Conservation (phyloP, 148 eudicot species). For the Fagopyrum homotropicum region DNA sequence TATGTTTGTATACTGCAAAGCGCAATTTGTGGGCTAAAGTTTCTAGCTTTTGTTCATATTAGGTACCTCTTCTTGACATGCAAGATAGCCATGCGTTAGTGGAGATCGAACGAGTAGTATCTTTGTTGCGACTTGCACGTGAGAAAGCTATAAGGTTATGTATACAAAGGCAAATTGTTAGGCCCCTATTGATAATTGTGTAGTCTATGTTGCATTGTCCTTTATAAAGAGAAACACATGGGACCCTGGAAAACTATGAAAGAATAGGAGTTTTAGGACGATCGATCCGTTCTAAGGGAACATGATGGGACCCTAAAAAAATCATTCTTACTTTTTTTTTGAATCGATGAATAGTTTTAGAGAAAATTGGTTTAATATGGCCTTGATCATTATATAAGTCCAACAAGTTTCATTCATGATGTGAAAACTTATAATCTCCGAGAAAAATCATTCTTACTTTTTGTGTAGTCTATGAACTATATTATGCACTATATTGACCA, state of each 20-base stretch:
- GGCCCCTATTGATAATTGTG: background rate
- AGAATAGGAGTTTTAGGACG: background rate
- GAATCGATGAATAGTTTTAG: no score
- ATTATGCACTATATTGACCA: no score
- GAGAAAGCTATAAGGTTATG: background rate
- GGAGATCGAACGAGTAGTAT: background rate
- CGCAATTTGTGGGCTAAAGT: slow-evolving; percentile 1
- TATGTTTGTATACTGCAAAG: slow-evolving; percentile 1
- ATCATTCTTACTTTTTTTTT: background rate
- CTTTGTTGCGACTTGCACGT: background rate
- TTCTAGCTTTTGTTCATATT: slow-evolving; percentile 1
- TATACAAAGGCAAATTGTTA: background rate
- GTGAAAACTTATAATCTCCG: no score
- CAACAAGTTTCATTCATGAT: no score
- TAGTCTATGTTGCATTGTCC: background rate
- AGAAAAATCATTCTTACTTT: no score
- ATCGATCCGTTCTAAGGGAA: background rate
- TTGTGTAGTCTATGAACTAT: no score
- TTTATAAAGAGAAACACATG: background rate
- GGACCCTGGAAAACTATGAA: slow-evolving; percentile 5
- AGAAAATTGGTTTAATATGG: no score
- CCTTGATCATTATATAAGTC: no score
- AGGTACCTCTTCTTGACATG: background rate
- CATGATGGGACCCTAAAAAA: background rate
- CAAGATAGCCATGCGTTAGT: background rate